Percentiles rank a stretch among this genome's conserved stretches.
These are phyloP conservation scores for Kockiozyma suomiensis DNA, from an alignment of 805 yeast genomes.

Conservation along the genomic window DNA sequence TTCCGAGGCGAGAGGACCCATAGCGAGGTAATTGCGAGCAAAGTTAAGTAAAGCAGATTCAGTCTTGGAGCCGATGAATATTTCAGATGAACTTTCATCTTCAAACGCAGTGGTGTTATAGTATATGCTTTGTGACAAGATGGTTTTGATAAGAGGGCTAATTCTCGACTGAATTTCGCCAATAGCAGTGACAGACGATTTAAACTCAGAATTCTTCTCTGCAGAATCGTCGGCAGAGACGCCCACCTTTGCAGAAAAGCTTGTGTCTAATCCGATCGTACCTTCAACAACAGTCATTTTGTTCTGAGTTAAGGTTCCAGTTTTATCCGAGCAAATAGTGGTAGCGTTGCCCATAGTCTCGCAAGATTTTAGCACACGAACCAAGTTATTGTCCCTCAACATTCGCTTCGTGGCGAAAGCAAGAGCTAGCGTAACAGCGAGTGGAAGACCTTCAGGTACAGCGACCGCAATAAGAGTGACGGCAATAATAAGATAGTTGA, in stretches of 20 bases:
- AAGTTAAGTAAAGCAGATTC: slow-evolving; percentile 82
- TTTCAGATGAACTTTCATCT: slow-evolving; percentile 49
- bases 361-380: slow-evolving; percentile 89
- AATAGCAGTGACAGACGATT: slow-evolving; percentile 27
- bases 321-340: slow-evolving; percentile 94
- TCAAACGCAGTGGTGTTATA: slow-evolving; percentile 92
- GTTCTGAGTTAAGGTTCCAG: slow-evolving; percentile 95
- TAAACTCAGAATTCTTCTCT: slow-evolving; percentile 2
- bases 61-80: slow-evolving; percentile 88
- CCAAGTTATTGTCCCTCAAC: slow-evolving; percentile 95
- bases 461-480: slow-evolving; percentile 95
- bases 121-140: slow-evolving; percentile 60
- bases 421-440: slow-evolving; percentile 93
- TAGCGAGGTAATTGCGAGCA: slow-evolving; percentile 59
- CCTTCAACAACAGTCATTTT: slow-evolving; percentile 88
- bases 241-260: slow-evolving; percentile 42
- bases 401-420: slow-evolving; percentile 98
- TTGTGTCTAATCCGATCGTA: slow-evolving; percentile 55
- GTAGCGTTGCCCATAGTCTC: slow-evolving; percentile 99
- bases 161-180: slow-evolving; percentile 31
- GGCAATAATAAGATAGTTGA: slow-evolving; percentile 86
- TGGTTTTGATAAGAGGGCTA: slow-evolving; percentile 16
- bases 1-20: slow-evolving; percentile 51
- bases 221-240: neutral
- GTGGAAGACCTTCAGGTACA: slow-evolving; percentile 98